These are phyloP conservation scores for Phytophthora sojae DNA, from an alignment of 352 stramenopile genomes.

Conservation along the genomic window DNA sequence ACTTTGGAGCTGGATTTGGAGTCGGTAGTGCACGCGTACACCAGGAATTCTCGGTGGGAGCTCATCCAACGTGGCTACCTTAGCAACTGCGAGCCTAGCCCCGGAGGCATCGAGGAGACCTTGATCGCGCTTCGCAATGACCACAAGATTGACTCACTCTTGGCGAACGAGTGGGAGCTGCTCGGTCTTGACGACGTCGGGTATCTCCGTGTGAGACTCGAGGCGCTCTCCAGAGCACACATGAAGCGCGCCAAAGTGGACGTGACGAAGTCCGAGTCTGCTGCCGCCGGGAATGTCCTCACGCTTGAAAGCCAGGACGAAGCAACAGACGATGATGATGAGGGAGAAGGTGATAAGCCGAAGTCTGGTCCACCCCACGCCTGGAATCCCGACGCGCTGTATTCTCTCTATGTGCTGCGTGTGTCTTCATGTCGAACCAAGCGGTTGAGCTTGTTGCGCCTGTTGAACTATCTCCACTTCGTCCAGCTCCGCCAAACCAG, in stretches of 20 bases:
- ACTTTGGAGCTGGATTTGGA: constrained; percentile 27
- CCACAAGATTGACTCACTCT: constrained; percentile 41
- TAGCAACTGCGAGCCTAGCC: constrained; percentile 19
- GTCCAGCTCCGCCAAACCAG: constrained; percentile 25
- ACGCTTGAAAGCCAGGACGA: constrained; percentile 1
- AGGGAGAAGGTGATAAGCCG: neutral
- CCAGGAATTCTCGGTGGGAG: constrained; percentile 32
- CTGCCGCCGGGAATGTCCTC: neutral
- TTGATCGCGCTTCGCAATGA: constrained; percentile 22
- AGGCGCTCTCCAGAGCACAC: constrained; percentile 44
- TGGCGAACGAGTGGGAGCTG: constrained; percentile 52
- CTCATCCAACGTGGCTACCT: constrained; percentile 37
- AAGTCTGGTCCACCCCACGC: constrained; percentile 6
- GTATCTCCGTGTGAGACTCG: constrained; percentile 48
- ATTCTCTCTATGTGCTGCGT: constrained; percentile 51
- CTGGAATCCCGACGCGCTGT: constrained; percentile 40
- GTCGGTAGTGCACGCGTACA: constrained; percentile 16
- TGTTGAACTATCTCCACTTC: constrained; percentile 64
- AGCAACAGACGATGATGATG: neutral
- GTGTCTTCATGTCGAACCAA: constrained; percentile 49
- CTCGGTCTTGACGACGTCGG: constrained; percentile 40
- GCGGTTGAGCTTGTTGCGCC: constrained; percentile 48
- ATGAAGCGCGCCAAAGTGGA: constrained; percentile 47
- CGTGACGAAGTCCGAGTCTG: constrained; percentile 12
- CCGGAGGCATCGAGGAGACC: constrained; percentile 1